These are phyloP conservation scores for Isoetes engelmannii DNA, from an alignment of 83 land plant species.

Conservation along the genomic window DNA sequence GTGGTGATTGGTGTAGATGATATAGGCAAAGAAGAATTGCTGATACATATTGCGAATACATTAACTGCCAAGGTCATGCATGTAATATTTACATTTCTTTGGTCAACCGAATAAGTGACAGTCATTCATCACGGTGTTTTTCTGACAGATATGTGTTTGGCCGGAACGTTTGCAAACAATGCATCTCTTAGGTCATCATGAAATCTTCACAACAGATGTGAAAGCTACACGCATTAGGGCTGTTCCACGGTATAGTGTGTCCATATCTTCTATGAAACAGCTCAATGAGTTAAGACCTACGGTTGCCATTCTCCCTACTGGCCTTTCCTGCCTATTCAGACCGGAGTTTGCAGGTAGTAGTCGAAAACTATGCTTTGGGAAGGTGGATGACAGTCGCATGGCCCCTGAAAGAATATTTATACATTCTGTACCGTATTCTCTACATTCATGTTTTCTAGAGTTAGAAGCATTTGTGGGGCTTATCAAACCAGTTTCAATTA, in stretches of 20 bases:
- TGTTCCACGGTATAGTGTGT: constrained; percentile 62
- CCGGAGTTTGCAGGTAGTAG: constrained; percentile 11
- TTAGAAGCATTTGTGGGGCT: constrained; percentile 39
- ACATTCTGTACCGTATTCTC: constrained; percentile 49
- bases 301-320: constrained; percentile 65
- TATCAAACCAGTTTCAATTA: constrained; percentile 36
- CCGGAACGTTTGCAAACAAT: constrained; percentile 64
- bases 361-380: constrained; percentile 13
- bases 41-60: constrained; percentile 36
- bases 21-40: constrained; percentile 67
- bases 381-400: neutral
- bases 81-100: neutral
- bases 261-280: constrained; percentile 40
- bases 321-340: constrained; percentile 31
- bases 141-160: constrained; percentile 62
- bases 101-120: neutral
- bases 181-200: constrained; percentile 49
- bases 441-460: constrained; percentile 54
- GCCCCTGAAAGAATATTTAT: constrained; percentile 17
- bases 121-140: neutral
- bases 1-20: constrained; percentile 54
- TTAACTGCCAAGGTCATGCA: constrained; percentile 47
- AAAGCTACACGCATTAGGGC: constrained; percentile 55
- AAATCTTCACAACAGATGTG: constrained; percentile 51
- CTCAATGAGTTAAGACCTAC: constrained; percentile 53